These are phyloP conservation scores for Luzula sylvatica DNA, from an alignment of 176 grass and related monocot genomes.

Conservation along the genomic window DNA sequence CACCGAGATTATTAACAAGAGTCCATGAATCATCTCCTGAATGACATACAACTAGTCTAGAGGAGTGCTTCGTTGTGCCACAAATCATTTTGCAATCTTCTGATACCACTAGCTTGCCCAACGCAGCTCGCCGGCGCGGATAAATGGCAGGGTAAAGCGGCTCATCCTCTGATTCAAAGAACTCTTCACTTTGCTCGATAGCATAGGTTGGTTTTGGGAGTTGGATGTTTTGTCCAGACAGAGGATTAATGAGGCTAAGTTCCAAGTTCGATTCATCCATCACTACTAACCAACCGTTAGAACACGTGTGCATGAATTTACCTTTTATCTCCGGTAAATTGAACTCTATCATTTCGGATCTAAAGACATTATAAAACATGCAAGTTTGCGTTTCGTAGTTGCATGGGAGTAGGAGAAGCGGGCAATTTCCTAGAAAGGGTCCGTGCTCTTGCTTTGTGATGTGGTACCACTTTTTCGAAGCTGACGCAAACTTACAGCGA, in stretches of 20 bases:
- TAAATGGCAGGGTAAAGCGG: not conserved
- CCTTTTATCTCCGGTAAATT: not conserved
- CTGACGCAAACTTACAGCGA: too few relatives aligned
- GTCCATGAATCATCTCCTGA: slow-evolving; percentile 8
- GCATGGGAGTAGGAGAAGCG: not conserved
- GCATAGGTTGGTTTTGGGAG: not conserved
- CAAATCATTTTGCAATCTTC: not conserved
- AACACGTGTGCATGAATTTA: not conserved
- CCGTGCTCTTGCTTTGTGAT: too few relatives aligned
- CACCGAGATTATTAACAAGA: not conserved
- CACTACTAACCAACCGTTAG: not conserved
- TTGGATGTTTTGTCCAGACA: not conserved
- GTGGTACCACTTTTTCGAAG: too few relatives aligned
- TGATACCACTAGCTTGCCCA: not conserved
- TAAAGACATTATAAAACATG: not conserved
- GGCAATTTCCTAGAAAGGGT: too few relatives aligned
- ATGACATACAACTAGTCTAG: not conserved
- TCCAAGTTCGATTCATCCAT: not conserved
- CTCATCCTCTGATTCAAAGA: not conserved
- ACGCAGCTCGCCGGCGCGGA: too few relatives aligned
- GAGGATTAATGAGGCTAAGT: not conserved
- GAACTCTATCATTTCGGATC: not conserved
- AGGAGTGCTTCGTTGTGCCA: not conserved
- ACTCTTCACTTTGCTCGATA: not conserved
- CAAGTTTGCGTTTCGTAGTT: not conserved